These are phyloP conservation scores for Talaromyces amestolkiae DNA, from an alignment of 2,329 filamentous ascomycete genomes.

Conservation along the genomic window DNA sequence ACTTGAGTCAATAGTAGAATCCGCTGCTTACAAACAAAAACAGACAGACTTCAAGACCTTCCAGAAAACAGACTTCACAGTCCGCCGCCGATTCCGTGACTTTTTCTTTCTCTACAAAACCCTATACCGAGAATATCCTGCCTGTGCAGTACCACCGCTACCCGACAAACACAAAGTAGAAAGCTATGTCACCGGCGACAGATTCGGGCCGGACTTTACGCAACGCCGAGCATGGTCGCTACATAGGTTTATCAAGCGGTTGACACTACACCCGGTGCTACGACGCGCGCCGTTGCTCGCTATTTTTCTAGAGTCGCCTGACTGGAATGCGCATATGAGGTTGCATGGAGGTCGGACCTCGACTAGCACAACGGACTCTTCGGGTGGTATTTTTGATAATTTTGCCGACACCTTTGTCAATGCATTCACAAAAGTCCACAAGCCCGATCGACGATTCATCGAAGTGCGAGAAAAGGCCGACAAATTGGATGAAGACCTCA, in stretches of 20 bases:
- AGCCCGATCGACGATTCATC: constrained; percentile 89
- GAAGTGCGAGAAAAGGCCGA: constrained; percentile 90
- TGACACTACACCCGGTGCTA: constrained; percentile 84
- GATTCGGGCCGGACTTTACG: constrained; percentile 92
- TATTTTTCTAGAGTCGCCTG: constrained; percentile 84
- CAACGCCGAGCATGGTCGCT: constrained; percentile 82
- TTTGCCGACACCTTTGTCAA: constrained; percentile 97
- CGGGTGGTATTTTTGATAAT: constrained; percentile 77
- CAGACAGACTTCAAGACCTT: constrained; percentile 95
- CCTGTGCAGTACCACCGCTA: constrained; percentile 87
- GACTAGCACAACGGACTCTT: constrained; percentile 40
- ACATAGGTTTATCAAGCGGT: constrained; percentile 81
- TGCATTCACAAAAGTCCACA: constrained; percentile 93
- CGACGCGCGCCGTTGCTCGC: constrained; percentile 79
- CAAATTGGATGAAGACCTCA: constrained; percentile 90
- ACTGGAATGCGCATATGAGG: constrained; percentile 97
- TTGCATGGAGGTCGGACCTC: constrained; percentile 67
- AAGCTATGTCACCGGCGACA: constrained; percentile 84
- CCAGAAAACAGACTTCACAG: constrained; percentile 72
- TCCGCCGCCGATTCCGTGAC: constrained; percentile 92
- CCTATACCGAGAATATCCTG: constrained; percentile 80
- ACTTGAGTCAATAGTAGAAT: background rate
- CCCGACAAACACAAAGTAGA: constrained; percentile 99
- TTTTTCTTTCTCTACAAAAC: constrained; percentile 96
- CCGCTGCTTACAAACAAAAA: background rate